phyloP scores from a whole-genome alignment of 768 basidiomycete genomes.

The Vararia minispora region DNA sequence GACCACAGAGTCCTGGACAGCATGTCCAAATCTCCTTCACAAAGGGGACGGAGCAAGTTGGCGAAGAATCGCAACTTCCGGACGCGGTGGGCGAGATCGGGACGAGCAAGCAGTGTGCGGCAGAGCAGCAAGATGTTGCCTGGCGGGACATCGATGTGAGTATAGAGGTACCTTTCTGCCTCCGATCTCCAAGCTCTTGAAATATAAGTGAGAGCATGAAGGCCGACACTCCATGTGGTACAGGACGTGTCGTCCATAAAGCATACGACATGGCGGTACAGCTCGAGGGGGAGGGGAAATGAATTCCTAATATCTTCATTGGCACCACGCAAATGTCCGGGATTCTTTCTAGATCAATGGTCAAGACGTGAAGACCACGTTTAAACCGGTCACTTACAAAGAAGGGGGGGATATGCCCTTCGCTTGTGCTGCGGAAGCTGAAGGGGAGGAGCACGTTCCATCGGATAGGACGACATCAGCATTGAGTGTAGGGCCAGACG shows the following conservation, averaged over 20 bases:
- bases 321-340: too few species aligned
- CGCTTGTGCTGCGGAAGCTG: too few species aligned
- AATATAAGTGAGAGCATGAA: conserved; percentile 1
- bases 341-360: too few species aligned
- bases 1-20: conserved; percentile 5
- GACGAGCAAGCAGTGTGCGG: conserved; percentile 8
- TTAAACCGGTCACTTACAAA: too few species aligned
- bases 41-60: conserved; percentile 5
- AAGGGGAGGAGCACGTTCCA: too few species aligned
- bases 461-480: too few species aligned
- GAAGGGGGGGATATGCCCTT: too few species aligned
- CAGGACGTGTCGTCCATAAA: conserved; percentile 4
- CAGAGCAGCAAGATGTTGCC: conserved; percentile 5
- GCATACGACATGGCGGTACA: conserved; percentile 5
- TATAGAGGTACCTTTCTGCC: conserved; percentile 6
- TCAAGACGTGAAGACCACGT: too few species aligned
- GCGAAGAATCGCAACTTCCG: conserved; percentile 6
- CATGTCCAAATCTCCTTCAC: conserved; percentile 1
- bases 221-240: too few species aligned
- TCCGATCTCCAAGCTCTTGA: conserved; percentile 5
- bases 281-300: conserved; percentile 5
- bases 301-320: too few species aligned
- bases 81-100: conserved; percentile 10
- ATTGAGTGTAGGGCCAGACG: too few species aligned
- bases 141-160: conserved; percentile 7